Base-by-base conservation (phyloP, 2,329 filamentous ascomycete genomes). In the Dothistroma pini region DNA sequence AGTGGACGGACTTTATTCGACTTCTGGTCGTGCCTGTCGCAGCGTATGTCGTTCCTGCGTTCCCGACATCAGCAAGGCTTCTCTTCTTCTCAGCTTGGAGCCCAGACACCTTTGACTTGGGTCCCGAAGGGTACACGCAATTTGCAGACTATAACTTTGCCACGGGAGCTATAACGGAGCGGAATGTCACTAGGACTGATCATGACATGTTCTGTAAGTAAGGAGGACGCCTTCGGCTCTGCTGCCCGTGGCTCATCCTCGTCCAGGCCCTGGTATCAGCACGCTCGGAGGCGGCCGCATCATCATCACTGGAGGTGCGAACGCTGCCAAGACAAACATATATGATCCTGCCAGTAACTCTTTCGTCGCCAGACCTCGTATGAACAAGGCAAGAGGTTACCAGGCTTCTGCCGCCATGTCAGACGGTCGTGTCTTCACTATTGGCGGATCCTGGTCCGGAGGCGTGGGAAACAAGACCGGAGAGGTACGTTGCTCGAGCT, bases 181-280 rank as follows among this genome's bases (percentile, higher is more conserved):
- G 63, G 12, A 53, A 38, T 9, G 58, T 78, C 1, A 64, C 66
- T 6, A 72, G 80, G 62, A 83, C 79, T 0, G 64, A 75, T 3
- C 80, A 83, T 64, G 81, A 83, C 66, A 84, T 84, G 82, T 84
- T 84, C 64, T 85, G 83, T 66, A 83, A 38, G 35, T 38, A 38
- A 8, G 84, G 0, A 83, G 82, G 35, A 14, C 4, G 11, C 4
- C 35, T 14, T 38, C 5, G 11, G 3, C 35, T 11, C 35, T 14
- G 11, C 6, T 10, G 35, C 16, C 11, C 16, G 4, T 12, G 16
- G 16, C 35, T 38, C 1, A 38, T 38, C 35, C 16, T 12, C 11
- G 35, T 16, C 11, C 35, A 38, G 35, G 35, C 16, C 35, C 35
- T 38, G 35, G 35, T 1, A 81, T 85, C 55, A 80, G 78, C 9